phyloP scores from a whole-genome alignment of 1,284 basidiomycete genomes.

The Microbotryomycetes sp. region DNA sequence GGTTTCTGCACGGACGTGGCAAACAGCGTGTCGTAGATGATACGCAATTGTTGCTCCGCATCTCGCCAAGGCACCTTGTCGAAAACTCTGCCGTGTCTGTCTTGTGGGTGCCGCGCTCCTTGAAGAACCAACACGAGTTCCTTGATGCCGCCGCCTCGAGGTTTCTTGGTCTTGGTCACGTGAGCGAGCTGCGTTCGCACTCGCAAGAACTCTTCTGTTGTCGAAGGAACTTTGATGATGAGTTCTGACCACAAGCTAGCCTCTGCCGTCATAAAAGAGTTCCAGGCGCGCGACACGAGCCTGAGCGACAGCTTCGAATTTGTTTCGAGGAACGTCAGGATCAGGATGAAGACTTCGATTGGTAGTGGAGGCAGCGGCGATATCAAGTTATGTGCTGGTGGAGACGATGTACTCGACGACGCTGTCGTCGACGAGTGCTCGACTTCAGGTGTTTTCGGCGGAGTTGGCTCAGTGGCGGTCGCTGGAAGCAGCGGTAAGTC shows the following conservation, averaged over 20 bases:
- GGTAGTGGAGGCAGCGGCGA: slow-evolving; percentile 19
- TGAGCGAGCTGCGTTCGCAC: not conserved
- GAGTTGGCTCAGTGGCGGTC: slow-evolving; percentile 7
- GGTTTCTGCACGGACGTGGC: no score
- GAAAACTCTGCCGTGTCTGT: no score
- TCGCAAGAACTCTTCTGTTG: not conserved
- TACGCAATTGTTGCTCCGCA: no score
- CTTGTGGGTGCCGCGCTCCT: no score
- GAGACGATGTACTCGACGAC: not conserved
- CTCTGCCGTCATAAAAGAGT: slow-evolving; percentile 11
- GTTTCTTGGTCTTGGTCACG: not conserved
- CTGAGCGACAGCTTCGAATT: not conserved
- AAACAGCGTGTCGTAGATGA: no score
- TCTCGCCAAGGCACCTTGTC: no score
- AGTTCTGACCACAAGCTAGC: slow-evolving; percentile 14
- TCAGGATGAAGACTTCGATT: slow-evolving; percentile 22
- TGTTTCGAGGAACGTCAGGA: slow-evolving; percentile 9
- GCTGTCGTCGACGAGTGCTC: not conserved
- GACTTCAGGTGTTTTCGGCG: slow-evolving; percentile 2
- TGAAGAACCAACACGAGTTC: not conserved
- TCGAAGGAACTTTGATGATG: not conserved
- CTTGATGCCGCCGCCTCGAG: not conserved
- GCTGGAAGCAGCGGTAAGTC: slow-evolving; percentile 1
- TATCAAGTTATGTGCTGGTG: not conserved
- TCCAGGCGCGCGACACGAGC: slow-evolving; percentile 22